Conservation (phyloP, 306 rosid genomes). For the Prunus mongolica region DNA sequence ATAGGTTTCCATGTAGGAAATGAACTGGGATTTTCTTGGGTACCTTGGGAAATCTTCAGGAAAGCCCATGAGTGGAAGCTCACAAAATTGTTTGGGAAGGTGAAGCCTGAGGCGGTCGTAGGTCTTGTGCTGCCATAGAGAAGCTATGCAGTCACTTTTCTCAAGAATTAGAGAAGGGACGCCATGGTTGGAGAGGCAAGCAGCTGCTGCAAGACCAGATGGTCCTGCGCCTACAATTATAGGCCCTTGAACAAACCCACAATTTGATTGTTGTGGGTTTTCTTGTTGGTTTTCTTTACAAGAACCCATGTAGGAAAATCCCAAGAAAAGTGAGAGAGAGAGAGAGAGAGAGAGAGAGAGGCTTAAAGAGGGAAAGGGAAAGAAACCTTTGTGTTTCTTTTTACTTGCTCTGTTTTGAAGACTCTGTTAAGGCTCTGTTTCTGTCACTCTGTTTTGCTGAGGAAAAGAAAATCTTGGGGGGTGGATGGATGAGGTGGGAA, state of each 20-base stretch:
- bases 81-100: constrained; percentile 74
- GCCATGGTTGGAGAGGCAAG: constrained; percentile 55
- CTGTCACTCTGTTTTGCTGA: background rate
- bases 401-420: constrained; percentile 22
- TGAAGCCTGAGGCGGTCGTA: constrained; percentile 89
- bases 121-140: constrained; percentile 72
- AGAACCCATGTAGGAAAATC: constrained; percentile 51
- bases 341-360: background rate
- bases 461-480: background rate
- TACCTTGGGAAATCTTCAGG: constrained; percentile 68
- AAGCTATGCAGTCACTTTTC: constrained; percentile 63
- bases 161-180: constrained; percentile 63
- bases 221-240: constrained; percentile 94
- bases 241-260: constrained; percentile 55
- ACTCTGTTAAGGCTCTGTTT: constrained; percentile 4
- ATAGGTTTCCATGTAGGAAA: constrained; percentile 73
- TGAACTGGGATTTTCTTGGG: constrained; percentile 73
- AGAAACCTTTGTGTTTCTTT: background rate
- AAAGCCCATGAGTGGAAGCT: constrained; percentile 67
- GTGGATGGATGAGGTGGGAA: background rate
- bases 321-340: background rate
- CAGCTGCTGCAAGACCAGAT: constrained; percentile 85
- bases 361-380: background rate
- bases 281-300: constrained; percentile 30
- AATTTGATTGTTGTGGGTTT: constrained; percentile 8